Evolutionary conservation across 2,329 filamentous ascomycete genomes (phyloP).

Genomic region (Stachybotrys echinatus): DNA sequence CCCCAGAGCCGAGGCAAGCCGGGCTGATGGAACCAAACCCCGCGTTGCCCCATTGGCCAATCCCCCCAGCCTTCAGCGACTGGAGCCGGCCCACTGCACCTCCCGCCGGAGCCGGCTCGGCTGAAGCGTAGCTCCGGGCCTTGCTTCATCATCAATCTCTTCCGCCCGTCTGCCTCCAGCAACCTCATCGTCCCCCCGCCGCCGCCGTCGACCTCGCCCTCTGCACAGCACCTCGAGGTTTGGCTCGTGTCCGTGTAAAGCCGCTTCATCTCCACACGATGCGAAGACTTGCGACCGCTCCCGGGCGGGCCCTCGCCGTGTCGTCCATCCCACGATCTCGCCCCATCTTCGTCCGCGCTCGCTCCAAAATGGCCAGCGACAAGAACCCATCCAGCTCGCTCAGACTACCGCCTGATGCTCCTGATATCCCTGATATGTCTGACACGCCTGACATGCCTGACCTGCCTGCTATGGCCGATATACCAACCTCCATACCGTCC

Average conservation of each 20-base stretch:
- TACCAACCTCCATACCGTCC: too few species aligned
- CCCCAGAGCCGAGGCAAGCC: conserved; percentile 2
- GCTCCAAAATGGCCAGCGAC: conserved; percentile 22
- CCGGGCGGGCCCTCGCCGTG: conserved; percentile 19
- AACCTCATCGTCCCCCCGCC: not conserved
- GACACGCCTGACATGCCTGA: too few species aligned
- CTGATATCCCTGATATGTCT: too few species aligned
- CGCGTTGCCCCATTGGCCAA: not conserved
- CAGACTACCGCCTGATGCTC: too few species aligned
- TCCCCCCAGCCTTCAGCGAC: not conserved
- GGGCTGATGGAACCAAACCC: not conserved
- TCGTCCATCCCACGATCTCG: conserved; percentile 8
- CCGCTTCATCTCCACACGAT: too few species aligned
- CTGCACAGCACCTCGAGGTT: too few species aligned
- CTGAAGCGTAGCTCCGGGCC: not conserved
- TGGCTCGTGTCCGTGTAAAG: too few species aligned
- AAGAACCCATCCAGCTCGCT: too few species aligned
- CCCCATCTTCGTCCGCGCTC: conserved; percentile 18
- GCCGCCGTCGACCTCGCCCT: not conserved
- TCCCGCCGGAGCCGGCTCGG: not conserved
- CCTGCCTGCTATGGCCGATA: too few species aligned
- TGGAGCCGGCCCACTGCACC: not conserved
- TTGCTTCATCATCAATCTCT: not conserved
- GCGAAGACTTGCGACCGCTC: conserved; percentile 24
- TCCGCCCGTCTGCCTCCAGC: too few species aligned